Base-by-base conservation (phyloP, 768 basidiomycete genomes). In the Leccinum truebloodii region DNA sequence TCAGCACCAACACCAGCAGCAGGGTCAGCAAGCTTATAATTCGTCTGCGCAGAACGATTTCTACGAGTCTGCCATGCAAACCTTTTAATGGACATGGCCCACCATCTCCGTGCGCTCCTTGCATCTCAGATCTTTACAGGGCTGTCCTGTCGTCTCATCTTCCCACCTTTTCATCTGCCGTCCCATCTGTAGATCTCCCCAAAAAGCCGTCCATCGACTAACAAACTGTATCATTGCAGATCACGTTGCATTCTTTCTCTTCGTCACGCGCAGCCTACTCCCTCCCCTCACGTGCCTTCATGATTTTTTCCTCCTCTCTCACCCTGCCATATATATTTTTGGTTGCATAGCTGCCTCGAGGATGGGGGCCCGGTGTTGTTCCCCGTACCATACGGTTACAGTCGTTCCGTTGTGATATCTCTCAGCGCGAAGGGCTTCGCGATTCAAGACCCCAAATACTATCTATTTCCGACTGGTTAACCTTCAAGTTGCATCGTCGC, bases 1-100 rank as follows among this genome's bases (percentile, higher is more conserved):
- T 12, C 65, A 67, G 0, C 72, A 70, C 13, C 66, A 70, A 3
- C 67, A 65, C 3, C 71, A 66, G 1, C 71, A 65, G 2, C 71
- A 71, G 37, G 55, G 59, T 7, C 66, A 57, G 39, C 70, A 68
- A 30, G 55, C n/a, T 3, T 69, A 68, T 10, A 52, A 26, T 50
- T 34, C 67, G 3, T 22, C 70, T 20, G 44, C 55, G 44, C 72
- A 67, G 44, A 22, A 66, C 16, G 72, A 77, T 53, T 76, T 72
- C 34, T 75, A 73, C 60, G 26, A 26, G 77, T 72, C 70, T 8
- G 61, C 70, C 1, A 79, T 77, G 76, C 73, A 73, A 53, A 71
- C 73, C 26, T 75, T 63, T 56, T 70, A 56, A 69, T 28, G 61
- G 59, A 59, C 67, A 56, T 34, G 26, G 26, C 26, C 26, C 37